Percentiles rank a stretch among this genome's conserved stretches.
Conservation (phyloP, 495 filamentous ascomycete species). For the Xylaria bambusicola region DNA sequence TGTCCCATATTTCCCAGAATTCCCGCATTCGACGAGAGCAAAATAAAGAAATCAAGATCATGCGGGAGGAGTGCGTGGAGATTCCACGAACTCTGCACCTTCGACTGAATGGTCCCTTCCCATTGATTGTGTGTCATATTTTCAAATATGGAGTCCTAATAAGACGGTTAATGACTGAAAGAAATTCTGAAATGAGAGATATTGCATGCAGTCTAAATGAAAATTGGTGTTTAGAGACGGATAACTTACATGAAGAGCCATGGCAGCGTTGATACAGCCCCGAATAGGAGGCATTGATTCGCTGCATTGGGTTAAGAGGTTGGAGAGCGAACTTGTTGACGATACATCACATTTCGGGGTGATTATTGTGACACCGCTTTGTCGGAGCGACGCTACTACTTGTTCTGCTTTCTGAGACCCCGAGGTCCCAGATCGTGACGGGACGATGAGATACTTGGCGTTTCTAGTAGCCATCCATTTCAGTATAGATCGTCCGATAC, state of each 20-base stretch:
- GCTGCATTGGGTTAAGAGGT: constrained; percentile 25
- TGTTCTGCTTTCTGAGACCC: constrained; percentile 19
- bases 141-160: constrained; percentile 35
- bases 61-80: constrained; percentile 35
- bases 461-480: constrained; percentile 38
- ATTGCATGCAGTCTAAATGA: background rate
- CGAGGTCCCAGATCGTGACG: constrained; percentile 53
- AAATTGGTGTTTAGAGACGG: constrained; percentile 47
- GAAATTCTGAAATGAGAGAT: too few species aligned
- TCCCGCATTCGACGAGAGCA: constrained; percentile 47
- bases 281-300: constrained; percentile 48
- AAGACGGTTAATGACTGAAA: too few species aligned
- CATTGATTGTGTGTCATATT: constrained; percentile 28
- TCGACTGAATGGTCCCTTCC: constrained; percentile 21
- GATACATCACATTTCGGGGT: constrained; percentile 44
- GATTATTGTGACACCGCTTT: constrained; percentile 27
- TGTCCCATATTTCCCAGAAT: constrained; percentile 46
- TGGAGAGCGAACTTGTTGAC: constrained; percentile 7
- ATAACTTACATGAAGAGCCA: too few species aligned
- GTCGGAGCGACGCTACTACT: constrained; percentile 26
- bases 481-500: too few species aligned
- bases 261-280: constrained; percentile 49
- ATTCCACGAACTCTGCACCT: constrained; percentile 28
- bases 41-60: constrained; percentile 20
- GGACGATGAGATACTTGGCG: constrained; percentile 53